Conservation (phyloP, 805 yeast genomes). For the Cyberlindnera euphorbiae region DNA sequence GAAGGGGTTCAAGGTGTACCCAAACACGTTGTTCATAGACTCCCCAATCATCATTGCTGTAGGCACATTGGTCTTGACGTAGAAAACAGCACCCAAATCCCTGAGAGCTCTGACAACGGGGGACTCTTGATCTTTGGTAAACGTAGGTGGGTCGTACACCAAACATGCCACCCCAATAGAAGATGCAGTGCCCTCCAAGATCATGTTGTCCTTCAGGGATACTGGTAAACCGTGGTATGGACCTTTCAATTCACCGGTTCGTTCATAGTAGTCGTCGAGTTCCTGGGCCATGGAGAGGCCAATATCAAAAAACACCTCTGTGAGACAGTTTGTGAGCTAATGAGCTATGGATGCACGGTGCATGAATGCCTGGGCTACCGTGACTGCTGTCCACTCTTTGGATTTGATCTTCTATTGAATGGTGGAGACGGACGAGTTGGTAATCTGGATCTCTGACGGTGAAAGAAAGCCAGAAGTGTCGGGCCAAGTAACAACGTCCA, state of each 20-base stretch:
- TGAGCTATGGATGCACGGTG: slow-evolving; percentile 57
- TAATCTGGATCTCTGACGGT: slow-evolving; percentile 31
- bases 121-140: slow-evolving; percentile 28
- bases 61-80: slow-evolving; percentile 51
- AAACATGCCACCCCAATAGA: slow-evolving; percentile 45
- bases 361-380: slow-evolving; percentile 50
- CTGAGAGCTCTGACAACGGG: slow-evolving; percentile 37
- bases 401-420: slow-evolving; percentile 27
- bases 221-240: slow-evolving; percentile 68
- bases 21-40: slow-evolving; percentile 39
- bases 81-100: slow-evolving; percentile 48
- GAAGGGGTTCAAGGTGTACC: slow-evolving; percentile 42
- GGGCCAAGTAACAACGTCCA: slow-evolving; percentile 37
- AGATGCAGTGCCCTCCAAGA: slow-evolving; percentile 42
- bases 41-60: slow-evolving; percentile 48
- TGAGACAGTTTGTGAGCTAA: slow-evolving; percentile 39
- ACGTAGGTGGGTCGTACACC: slow-evolving; percentile 31
- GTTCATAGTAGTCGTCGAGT: slow-evolving; percentile 45
- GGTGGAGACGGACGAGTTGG: slow-evolving; percentile 15
- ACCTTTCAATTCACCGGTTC: slow-evolving; percentile 50
- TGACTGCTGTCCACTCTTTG: slow-evolving; percentile 35
- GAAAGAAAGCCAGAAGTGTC: slow-evolving; percentile 31
- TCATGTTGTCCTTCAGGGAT: slow-evolving; percentile 45
- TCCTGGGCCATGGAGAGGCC: slow-evolving; percentile 52
- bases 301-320: slow-evolving; percentile 43